phyloP scores from a whole-genome alignment of 179 eudicot genomes.

The Vitellaria paradoxa region DNA sequence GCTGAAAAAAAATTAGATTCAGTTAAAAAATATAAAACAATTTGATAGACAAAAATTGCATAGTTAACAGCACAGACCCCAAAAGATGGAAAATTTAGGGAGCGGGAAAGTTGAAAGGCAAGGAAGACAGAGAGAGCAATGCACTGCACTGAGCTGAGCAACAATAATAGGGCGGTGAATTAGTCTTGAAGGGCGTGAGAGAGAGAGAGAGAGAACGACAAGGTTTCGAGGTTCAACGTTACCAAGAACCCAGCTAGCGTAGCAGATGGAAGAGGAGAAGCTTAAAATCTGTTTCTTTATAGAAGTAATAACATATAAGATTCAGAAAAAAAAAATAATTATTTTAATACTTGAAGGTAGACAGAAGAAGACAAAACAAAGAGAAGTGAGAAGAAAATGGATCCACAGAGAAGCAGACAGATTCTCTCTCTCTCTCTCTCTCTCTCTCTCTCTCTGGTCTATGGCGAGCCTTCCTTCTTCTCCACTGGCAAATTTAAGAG shows the following conservation, averaged over 20 bases:
- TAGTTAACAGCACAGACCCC: neutral
- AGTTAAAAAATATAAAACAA: neutral
- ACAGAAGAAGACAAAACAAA: neutral
- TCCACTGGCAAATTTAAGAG: neutral
- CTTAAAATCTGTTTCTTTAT: neutral
- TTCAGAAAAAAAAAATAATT: neutral
- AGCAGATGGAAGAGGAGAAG: conserved; percentile 1
- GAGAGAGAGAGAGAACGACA: conserved; percentile 18
- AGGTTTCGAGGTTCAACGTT: conserved; percentile 19
- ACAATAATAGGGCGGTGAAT: neutral
- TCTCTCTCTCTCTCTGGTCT: neutral
- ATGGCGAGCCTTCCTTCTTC: no score
- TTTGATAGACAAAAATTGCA: neutral
- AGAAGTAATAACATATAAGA: no score
- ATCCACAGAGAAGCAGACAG: neutral
- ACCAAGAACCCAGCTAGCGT: conserved; percentile 1
- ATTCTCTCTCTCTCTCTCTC: neutral
- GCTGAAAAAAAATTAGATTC: neutral
- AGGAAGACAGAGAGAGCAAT: conserved; percentile 3
- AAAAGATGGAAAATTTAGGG: neutral
- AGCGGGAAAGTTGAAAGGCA: conserved; percentile 22
- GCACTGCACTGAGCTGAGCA: neutral
- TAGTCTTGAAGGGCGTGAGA: neutral
- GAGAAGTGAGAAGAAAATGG: neutral
- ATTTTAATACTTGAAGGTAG: neutral